Conservation (phyloP, 2,329 filamentous ascomycete species). For the Graphilbum sp. region DNA sequence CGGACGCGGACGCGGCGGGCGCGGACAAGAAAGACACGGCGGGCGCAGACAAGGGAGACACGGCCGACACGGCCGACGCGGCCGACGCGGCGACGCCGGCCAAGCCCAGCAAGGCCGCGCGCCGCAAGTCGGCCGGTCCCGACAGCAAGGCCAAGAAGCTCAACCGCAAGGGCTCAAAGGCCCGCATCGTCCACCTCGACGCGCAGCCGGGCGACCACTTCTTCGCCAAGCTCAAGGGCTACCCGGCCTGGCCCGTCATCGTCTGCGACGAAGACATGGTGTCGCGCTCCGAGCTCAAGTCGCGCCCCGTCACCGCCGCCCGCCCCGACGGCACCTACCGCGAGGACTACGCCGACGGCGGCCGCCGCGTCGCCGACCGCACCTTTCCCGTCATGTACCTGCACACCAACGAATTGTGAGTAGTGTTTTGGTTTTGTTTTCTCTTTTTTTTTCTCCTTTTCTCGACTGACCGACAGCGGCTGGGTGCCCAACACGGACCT, state of each 20-base stretch:
- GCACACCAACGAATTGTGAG: constrained; percentile 93
- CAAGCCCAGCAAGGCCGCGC: constrained; percentile 27
- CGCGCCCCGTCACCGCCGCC: constrained; percentile 69
- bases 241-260: constrained; percentile 85
- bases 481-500: constrained; percentile 84
- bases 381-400: constrained; percentile 94
- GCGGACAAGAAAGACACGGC: constrained; percentile 1
- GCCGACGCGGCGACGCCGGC: constrained; percentile 12
- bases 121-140: constrained; percentile 64
- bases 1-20: constrained; percentile 6
- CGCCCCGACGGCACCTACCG: constrained; percentile 73
- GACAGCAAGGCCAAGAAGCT: constrained; percentile 36
- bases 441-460: neutral
- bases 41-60: constrained; percentile 8
- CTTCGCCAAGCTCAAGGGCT: constrained; percentile 86
- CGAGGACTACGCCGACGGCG: constrained; percentile 74
- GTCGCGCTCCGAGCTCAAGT: constrained; percentile 57
- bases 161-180: constrained; percentile 70
- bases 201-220: constrained; percentile 85
- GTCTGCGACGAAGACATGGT: constrained; percentile 93
- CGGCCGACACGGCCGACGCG: constrained; percentile 8
- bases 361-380: constrained; percentile 69
- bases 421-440: constrained; percentile 11
- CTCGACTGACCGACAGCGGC: constrained; percentile 37
- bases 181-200: constrained; percentile 54